Base-by-base conservation (phyloP, 2,329 filamentous ascomycete genomes). In the Alternaria arborescens region DNA sequence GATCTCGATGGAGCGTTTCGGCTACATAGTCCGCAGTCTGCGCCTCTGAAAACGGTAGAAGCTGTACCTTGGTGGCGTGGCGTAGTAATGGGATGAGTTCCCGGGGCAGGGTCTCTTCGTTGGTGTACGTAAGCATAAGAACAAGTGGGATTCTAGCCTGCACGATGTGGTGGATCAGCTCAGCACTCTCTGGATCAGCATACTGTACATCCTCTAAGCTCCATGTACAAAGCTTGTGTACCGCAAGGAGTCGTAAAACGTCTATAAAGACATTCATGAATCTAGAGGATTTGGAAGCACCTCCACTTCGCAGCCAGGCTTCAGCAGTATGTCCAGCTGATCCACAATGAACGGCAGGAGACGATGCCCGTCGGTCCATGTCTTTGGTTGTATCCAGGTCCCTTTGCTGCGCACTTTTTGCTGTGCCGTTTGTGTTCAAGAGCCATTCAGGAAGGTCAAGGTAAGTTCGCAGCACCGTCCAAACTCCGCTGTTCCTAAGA, bases 181-280 rank as follows among this genome's bases (percentile, higher is more conserved):
- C 92, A 48, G 95, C 81, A 14, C 91, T 95, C 77, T 97, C 94
- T 26, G 91, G 87, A 73, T 97, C 94, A 7, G 93, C 93, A 77
- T 93, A 95, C 70, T 97, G 93, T 32, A 97, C 81, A 77, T 97
- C 94, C 72, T 97, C 94, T 28, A 97, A 80, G 69, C 89, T 93
- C 69, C 97, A 89, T 72, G 92, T 96, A 55, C 97, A 93, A 70
- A 97, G 89, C 70, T 94, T 95, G 75, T 94, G 89, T 20, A 89
- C 85, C 0, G 92, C 91, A 56, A 98, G 89, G 42, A 96, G 87
- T 53, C 92, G 87, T 52, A 97, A 79, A 10, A 97, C 90, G 68
- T 97, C 94, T 46, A 97, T 82, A 69, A 96, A 94, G 1, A 92
- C 94, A 72, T 93, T 94, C 84, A 94, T 91, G 57, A 97, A 85